Conservation (phyloP, 768 basidiomycete genomes). For the Gelatoporia subvermispora region DNA sequence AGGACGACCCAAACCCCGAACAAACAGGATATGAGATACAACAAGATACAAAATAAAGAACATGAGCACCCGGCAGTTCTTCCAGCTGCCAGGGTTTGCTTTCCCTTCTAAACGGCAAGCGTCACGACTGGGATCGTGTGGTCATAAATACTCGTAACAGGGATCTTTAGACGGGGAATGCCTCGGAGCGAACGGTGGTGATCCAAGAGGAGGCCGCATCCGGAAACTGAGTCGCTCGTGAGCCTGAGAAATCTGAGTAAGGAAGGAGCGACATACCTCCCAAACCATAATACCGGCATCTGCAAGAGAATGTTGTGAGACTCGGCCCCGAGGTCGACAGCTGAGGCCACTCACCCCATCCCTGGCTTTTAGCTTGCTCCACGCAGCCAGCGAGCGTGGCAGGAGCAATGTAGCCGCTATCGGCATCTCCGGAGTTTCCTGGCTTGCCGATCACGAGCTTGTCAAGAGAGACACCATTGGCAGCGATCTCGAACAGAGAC, state of each 20-base stretch:
- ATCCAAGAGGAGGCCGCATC: conserved; percentile 32
- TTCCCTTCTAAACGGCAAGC: too few species aligned
- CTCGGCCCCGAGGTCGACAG: background rate
- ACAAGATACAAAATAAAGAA: too few species aligned
- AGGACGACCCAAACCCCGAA: too few species aligned
- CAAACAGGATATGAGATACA: too few species aligned
- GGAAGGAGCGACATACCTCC: conserved; percentile 23
- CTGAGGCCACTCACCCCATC: conserved; percentile 52
- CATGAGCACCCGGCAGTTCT: too few species aligned
- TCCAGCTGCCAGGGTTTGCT: too few species aligned
- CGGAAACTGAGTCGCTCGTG: conserved; percentile 26
- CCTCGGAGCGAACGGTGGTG: conserved; percentile 25
- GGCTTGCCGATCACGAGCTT: conserved; percentile 81
- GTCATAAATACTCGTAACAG: too few species aligned
- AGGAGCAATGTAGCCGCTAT: conserved; percentile 52
- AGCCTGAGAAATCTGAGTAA: background rate
- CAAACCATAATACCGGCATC: conserved; percentile 35
- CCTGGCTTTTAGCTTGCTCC: conserved; percentile 46
- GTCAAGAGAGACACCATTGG: conserved; percentile 48
- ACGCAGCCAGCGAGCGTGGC: conserved; percentile 54
- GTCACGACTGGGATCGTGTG: too few species aligned
- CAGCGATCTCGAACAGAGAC: conserved; percentile 46
- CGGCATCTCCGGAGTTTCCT: conserved; percentile 37
- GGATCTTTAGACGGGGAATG: conserved; percentile 20
- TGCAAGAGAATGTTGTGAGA: conserved; percentile 3